These are phyloP conservation scores for Epicoccum nigrum DNA, from an alignment of 2,329 filamentous ascomycete species.

Conservation along the genomic window DNA sequence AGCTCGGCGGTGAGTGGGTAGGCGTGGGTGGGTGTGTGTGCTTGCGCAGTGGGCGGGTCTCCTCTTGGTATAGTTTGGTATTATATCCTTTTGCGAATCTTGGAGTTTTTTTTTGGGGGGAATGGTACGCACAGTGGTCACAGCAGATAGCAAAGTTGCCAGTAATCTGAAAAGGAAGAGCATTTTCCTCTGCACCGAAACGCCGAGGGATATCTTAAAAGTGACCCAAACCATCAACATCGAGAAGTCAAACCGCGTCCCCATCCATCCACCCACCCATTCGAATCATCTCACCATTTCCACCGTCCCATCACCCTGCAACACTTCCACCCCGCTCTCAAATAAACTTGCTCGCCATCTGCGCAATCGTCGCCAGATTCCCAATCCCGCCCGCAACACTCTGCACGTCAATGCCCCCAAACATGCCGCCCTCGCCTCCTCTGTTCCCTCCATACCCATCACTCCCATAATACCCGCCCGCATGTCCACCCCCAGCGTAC, in stretches of 20 bases:
- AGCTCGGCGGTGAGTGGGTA: conserved; percentile 63
- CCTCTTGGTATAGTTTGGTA: not conserved
- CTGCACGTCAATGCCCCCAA: conserved; percentile 39
- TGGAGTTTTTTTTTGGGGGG: not conserved
- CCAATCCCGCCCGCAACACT: conserved; percentile 31
- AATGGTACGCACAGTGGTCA: not conserved
- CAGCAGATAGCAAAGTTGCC: not conserved
- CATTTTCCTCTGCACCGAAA: conserved; percentile 1
- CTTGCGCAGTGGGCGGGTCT: not conserved
- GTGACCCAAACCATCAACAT: not conserved
- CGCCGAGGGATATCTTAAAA: conserved; percentile 9
- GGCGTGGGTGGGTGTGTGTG: not conserved
- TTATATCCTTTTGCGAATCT: conserved; percentile 9
- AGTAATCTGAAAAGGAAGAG: not conserved
- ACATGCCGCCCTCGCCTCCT: conserved; percentile 22
- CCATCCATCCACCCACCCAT: not conserved
- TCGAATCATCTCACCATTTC: not conserved
- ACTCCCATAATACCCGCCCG: conserved; percentile 54
- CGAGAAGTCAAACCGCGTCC: not conserved
- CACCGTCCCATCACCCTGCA: too few species aligned
- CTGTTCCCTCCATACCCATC: conserved; percentile 48
- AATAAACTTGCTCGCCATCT: conserved; percentile 55
- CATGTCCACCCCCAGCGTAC: conserved; percentile 26
- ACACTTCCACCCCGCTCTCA: conserved; percentile 33
- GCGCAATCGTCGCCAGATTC: conserved; percentile 54